Evolutionary conservation across 805 yeast species (phyloP).

Genomic region (Candida fluviatilis): DNA sequence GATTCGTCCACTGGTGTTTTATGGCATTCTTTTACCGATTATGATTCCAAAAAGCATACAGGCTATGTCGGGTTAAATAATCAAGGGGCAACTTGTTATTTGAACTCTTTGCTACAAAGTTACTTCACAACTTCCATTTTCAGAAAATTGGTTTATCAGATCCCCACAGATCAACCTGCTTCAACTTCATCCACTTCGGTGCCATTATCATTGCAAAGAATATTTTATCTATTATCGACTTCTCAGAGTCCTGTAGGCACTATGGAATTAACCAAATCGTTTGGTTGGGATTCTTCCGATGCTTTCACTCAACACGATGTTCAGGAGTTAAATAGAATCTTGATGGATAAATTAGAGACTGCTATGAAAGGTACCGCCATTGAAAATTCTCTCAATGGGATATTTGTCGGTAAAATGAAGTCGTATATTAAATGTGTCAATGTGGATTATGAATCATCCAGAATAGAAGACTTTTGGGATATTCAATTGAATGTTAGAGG

Average conservation of each 20-base stretch:
- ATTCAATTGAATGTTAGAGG: slow-evolving; percentile 92
- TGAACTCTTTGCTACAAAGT: slow-evolving; percentile 88
- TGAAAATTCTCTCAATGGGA: slow-evolving; percentile 52
- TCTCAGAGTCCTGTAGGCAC: slow-evolving; percentile 80
- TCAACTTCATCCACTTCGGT: slow-evolving; percentile 44
- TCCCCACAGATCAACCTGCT: slow-evolving; percentile 54
- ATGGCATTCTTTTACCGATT: slow-evolving; percentile 84
- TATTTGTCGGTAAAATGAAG: slow-evolving; percentile 96
- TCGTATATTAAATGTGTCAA: slow-evolving; percentile 88
- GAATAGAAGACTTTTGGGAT: slow-evolving; percentile 97
- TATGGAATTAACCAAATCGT: slow-evolving; percentile 77
- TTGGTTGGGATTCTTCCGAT: slow-evolving; percentile 96
- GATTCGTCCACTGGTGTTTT: slow-evolving; percentile 89
- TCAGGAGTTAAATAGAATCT: slow-evolving; percentile 89
- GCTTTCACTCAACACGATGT: slow-evolving; percentile 98
- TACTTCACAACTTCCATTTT: slow-evolving; percentile 81
- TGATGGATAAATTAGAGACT: slow-evolving; percentile 89
- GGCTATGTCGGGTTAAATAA: slow-evolving; percentile 92
- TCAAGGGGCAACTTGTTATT: slow-evolving; percentile 98
- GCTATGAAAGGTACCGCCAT: slow-evolving; percentile 88
- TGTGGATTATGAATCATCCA: slow-evolving; percentile 88
- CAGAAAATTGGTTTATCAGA: slow-evolving; percentile 80
- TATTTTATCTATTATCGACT: slow-evolving; percentile 75
- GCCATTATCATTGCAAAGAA: slow-evolving; percentile 79
- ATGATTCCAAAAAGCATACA: slow-evolving; percentile 81